phyloP scores from a whole-genome alignment of 2,329 filamentous ascomycete species.

The Calonectria pseudoreteaudii region DNA sequence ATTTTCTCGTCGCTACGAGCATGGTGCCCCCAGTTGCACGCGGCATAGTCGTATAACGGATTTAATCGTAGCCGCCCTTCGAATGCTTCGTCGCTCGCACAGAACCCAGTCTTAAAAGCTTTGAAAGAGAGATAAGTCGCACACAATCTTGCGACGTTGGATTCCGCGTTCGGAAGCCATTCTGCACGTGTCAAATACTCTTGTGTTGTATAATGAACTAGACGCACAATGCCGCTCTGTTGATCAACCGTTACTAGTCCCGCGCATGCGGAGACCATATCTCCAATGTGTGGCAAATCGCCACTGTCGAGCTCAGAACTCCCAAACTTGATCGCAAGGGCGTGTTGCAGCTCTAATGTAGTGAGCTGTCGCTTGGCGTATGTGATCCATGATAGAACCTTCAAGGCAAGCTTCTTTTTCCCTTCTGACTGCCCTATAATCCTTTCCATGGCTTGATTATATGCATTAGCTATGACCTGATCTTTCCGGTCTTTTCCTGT shows the following conservation, averaged over 20 bases:
- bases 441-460: neutral
- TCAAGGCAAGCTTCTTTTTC: neutral
- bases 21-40: neutral
- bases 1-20: too few species aligned
- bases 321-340: neutral
- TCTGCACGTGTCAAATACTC: neutral
- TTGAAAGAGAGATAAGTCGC: constrained; percentile 51
- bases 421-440: neutral
- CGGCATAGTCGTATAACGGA: neutral
- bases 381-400: neutral
- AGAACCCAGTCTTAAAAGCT: neutral
- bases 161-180: constrained; percentile 48
- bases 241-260: neutral
- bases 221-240: neutral
- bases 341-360: neutral
- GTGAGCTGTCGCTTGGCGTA: neutral
- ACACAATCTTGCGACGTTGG: constrained; percentile 46
- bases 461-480: neutral
- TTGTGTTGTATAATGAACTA: neutral
- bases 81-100: accelerated
- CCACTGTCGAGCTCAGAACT: neutral
- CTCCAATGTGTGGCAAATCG: neutral
- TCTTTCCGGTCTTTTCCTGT: neutral
- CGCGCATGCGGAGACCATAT: neutral
- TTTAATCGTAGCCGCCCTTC: neutral